Conservation (phyloP, 176 grass and related monocot genomes). For the Eleusine indica region DNA sequence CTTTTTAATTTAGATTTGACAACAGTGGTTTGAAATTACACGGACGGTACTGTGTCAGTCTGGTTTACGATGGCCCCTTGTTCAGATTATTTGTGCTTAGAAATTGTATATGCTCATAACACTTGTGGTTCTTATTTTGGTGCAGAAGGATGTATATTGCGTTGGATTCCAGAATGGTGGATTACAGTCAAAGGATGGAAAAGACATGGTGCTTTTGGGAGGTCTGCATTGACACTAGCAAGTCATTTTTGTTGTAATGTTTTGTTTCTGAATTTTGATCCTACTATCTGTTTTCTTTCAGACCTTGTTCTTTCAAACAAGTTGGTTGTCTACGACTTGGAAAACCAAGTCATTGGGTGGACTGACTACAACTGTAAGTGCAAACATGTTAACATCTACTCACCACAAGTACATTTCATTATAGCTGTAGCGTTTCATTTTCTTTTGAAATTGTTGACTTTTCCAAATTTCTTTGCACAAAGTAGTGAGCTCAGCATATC, state of each 20-base stretch:
- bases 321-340: conserved; percentile 94
- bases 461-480: conserved; percentile 25
- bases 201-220: conserved; percentile 93
- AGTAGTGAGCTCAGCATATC: background rate
- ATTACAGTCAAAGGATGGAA: conserved; percentile 86
- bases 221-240: conserved; percentile 49
- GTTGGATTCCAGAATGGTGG: conserved; percentile 96
- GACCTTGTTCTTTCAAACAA: conserved; percentile 98
- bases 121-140: conserved; percentile 11
- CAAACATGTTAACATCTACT: conserved; percentile 9
- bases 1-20: background rate
- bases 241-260: background rate
- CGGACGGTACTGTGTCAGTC: background rate
- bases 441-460: background rate
- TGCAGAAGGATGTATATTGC: conserved; percentile 66
- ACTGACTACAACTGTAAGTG: conserved; percentile 93
- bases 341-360: conserved; percentile 93
- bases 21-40: background rate
- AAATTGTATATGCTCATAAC: conserved; percentile 7
- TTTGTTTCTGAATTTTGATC: conserved; percentile 15
- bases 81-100: background rate
- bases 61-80: background rate
- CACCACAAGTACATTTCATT: conserved; percentile 3
- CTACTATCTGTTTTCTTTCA: conserved; percentile 50
- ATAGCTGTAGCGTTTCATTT: conserved; percentile 25